Conservation (phyloP, 345 rosid genomes). For the Pelargonium nanum region DNA sequence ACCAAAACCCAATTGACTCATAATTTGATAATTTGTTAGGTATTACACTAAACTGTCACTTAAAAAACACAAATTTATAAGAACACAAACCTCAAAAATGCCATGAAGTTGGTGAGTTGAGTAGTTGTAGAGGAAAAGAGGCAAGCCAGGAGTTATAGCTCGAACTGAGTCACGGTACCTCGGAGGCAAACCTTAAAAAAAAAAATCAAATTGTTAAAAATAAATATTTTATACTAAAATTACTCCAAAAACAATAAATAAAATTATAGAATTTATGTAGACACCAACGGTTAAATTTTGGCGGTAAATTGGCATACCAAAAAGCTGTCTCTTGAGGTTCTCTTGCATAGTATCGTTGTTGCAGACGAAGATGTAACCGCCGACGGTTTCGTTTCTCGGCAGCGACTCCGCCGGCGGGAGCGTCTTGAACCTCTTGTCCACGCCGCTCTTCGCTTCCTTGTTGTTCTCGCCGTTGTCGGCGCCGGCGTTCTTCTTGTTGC, state of each 20-base stretch:
- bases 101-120: slow-evolving; percentile 63
- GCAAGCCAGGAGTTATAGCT: slow-evolving; percentile 54
- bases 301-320: too few species aligned
- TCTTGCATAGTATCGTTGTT: slow-evolving; percentile 57
- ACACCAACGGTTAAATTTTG: too few species aligned
- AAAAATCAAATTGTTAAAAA: too few species aligned
- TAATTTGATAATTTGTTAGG: too few species aligned
- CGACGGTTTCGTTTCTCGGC: slow-evolving; percentile 34
- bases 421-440: slow-evolving; percentile 26
- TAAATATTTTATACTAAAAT: too few species aligned
- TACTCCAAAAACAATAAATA: too few species aligned
- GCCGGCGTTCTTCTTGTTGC: slow-evolving; percentile 18
- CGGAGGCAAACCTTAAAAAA: slow-evolving; percentile 51
- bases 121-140: slow-evolving; percentile 58
- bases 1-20: too few species aligned
- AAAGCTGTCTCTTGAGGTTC: slow-evolving; percentile 46
- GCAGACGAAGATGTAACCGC: slow-evolving; percentile 55
- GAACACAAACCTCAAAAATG: slow-evolving; percentile 41
- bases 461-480: slow-evolving; percentile 20
- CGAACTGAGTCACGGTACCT: slow-evolving; percentile 51
- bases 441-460: slow-evolving; percentile 18
- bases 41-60: too few species aligned
- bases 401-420: slow-evolving; percentile 28
- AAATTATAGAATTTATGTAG: too few species aligned
- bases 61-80: too few species aligned